Evolutionary conservation across 2,329 filamentous ascomycete genomes (phyloP), one percentile per base, ranked within the genome.

Genomic region (Aspergillus felis): DNA sequence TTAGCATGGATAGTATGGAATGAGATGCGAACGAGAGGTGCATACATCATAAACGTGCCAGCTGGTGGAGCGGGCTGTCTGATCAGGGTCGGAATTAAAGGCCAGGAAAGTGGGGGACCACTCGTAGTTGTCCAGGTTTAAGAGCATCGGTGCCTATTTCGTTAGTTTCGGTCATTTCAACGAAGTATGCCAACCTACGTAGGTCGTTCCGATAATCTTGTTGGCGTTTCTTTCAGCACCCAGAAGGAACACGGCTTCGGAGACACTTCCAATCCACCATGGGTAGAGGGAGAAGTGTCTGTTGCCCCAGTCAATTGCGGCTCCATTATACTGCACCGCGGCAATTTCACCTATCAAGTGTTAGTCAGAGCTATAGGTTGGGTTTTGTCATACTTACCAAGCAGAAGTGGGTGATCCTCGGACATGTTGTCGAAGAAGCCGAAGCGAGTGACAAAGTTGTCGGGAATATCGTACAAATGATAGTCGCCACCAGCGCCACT

Each of bases 221-320:
- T 69, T 64, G 2, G 66, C 63, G 71, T 89, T 89, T 56, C 86
- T 79, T 77, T 89, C 87, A 29, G 84, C 83, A 20, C 85, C 83
- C 60, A 89, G 78, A 17, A 88, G 76, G 55, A 82, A 86, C n/a
- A 89, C 78, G 25, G 84, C 86, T 68, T 89, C 87, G 14, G 81
- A 81, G 2, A 89, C 83, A 8, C 82, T 77, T 27, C 84, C 85
- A 51, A 83, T 82, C 84, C 82, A 83, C 76, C 79, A 84, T 1
- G 79, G 82, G 61, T 77, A 83, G 38, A 73, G 68, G 63, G 76
- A 76, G 51, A 81, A 76, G 14, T 76, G 47, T 3, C n/a, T 64
- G 3, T 78, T 78, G 1, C 70, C 62, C 75, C 79, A 83, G 60
- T 75, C 75, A 20, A 71, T 78, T 4, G 79, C 79, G 3, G 51